These are phyloP conservation scores for Alternaria rosae DNA, from an alignment of 2,329 filamentous ascomycete genomes.

Conservation along the genomic window DNA sequence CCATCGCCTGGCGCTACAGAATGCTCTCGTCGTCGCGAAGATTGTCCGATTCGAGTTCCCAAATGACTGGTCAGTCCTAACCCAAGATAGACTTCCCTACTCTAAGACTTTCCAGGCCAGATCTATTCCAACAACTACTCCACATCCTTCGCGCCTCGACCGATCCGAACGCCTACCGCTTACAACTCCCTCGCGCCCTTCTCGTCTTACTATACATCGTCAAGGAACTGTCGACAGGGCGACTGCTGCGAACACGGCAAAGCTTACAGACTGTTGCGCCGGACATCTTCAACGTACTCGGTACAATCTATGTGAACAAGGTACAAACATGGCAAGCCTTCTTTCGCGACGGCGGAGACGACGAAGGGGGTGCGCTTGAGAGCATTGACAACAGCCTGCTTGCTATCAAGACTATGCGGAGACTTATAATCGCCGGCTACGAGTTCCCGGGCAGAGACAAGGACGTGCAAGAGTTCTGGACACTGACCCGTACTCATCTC, in stretches of 20 bases:
- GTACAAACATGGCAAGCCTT: constrained; percentile 72
- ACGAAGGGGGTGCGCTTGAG: constrained; percentile 66
- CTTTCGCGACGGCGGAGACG: constrained; percentile 64
- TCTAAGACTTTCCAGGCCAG: constrained; percentile 43
- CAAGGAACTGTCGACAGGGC: constrained; percentile 86
- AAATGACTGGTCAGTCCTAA: constrained; percentile 70
- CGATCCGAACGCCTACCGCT: constrained; percentile 62
- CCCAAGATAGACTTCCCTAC: neutral
- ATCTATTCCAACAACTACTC: constrained; percentile 51
- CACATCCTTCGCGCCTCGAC: constrained; percentile 67
- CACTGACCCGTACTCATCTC: constrained; percentile 75
- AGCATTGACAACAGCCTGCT: constrained; percentile 79
- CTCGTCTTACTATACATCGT: constrained; percentile 83
- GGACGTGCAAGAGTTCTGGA: constrained; percentile 82
- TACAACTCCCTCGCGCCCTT: constrained; percentile 75
- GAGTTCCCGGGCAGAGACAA: constrained; percentile 82
- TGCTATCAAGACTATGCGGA: constrained; percentile 79
- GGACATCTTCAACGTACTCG: constrained; percentile 82
- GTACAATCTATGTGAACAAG: constrained; percentile 78
- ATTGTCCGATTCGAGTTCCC: constrained; percentile 90
- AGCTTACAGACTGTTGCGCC: constrained; percentile 80
- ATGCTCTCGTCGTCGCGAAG: constrained; percentile 86
- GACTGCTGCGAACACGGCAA: constrained; percentile 76
- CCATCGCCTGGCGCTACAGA: constrained; percentile 79
- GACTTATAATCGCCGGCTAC: constrained; percentile 81